Evolutionary conservation across 2,329 filamentous ascomycete genomes (phyloP).

Genomic region (Coniella lustricola): DNA sequence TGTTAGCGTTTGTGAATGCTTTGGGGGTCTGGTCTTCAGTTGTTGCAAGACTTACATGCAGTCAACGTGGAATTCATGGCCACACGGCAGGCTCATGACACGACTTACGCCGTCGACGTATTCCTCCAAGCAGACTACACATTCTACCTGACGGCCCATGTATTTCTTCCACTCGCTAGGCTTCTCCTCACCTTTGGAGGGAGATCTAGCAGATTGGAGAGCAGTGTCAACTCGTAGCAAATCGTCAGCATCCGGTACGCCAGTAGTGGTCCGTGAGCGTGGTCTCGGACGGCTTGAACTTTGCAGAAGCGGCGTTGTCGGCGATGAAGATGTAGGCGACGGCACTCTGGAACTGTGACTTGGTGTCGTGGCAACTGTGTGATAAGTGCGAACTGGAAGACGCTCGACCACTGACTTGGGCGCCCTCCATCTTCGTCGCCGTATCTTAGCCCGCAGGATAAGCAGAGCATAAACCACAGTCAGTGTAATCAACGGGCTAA

Average conservation of each 20-base stretch:
- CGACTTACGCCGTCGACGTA: constrained; percentile 89
- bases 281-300: constrained; percentile 45
- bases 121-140: constrained; percentile 93
- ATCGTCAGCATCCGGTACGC: constrained; percentile 45
- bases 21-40: not conserved
- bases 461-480: constrained; percentile 88
- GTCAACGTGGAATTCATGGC: constrained; percentile 94
- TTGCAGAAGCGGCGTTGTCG: constrained; percentile 74
- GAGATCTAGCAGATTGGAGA: constrained; percentile 30
- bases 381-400: constrained; percentile 91
- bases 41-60: constrained; percentile 74
- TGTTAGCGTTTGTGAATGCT: constrained; percentile 17
- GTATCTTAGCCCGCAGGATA: constrained; percentile 79
- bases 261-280: constrained; percentile 59
- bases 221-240: constrained; percentile 37
- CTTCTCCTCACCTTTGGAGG: constrained; percentile 39
- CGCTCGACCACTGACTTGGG: constrained; percentile 93
- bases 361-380: constrained; percentile 65
- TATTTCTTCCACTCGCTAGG: constrained; percentile 58
- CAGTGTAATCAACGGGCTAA: constrained; percentile 86
- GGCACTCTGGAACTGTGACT: constrained; percentile 50
- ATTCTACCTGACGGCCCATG: constrained; percentile 70
- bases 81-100: constrained; percentile 96
- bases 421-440: constrained; percentile 87
- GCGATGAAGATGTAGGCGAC: constrained; percentile 59